A percentile compares a stretch with the other conserved stretches of the same genome.
phyloP scores from a whole-genome alignment of 2,329 filamentous ascomycete genomes.

The Aspergillus oerlinghausenensis region DNA sequence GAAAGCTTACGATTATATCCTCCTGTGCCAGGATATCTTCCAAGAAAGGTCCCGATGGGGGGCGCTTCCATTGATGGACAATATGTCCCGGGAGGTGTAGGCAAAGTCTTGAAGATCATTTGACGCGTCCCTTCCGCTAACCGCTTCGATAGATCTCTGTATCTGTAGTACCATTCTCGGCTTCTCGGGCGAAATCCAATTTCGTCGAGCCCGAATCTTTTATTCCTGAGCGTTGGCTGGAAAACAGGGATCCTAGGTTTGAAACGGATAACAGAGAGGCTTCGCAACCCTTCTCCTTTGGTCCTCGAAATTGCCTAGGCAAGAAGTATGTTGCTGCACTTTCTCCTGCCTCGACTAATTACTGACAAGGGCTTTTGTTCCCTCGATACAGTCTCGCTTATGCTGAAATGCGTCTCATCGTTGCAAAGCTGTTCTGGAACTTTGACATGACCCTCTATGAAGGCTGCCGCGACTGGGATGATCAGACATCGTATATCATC shows the following conservation, averaged over 20 bases:
- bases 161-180: background rate
- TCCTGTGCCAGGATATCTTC: slow-evolving; percentile 33
- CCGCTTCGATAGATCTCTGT: background rate
- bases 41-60: slow-evolving; percentile 29
- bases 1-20: slow-evolving; percentile 42
- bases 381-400: slow-evolving; percentile 5
- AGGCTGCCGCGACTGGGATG: background rate
- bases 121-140: background rate
- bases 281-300: slow-evolving; percentile 9
- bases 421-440: slow-evolving; percentile 3
- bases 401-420: slow-evolving; percentile 9
- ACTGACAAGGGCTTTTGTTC: background rate
- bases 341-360: background rate
- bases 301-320: slow-evolving; percentile 9
- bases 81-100: slow-evolving; percentile 29
- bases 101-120: background rate
- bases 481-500: background rate
- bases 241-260: background rate
- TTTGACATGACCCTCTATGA: background rate
- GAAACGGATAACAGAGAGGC: slow-evolving; percentile 2
- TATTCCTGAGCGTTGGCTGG: slow-evolving; percentile 9
- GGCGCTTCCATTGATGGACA: slow-evolving; percentile 35
- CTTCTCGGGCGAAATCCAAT: slow-evolving; percentile 6
- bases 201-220: slow-evolving; percentile 9
- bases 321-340: slow-evolving; percentile 4